phyloP scores from a whole-genome alignment of 441 rosid genomes.

The Populus hybrid region DNA sequence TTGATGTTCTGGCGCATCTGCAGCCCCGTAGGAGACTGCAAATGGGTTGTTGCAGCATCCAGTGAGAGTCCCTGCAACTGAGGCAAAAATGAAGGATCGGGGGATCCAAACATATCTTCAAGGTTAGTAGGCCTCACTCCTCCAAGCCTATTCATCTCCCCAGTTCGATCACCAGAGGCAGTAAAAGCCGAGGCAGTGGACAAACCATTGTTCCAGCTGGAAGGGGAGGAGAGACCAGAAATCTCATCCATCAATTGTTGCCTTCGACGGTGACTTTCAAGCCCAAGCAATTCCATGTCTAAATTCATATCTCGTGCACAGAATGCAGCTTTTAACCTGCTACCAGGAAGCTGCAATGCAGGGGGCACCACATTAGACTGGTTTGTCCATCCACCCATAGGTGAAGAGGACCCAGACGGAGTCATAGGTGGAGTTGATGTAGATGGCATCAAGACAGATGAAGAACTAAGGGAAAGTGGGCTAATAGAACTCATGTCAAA shows the following conservation, averaged over 20 bases:
- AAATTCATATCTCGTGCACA: conserved; percentile 64
- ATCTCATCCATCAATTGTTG: conserved; percentile 57
- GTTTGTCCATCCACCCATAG: conserved; percentile 61
- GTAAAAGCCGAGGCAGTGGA: conserved; percentile 43
- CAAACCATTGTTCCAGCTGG: conserved; percentile 52
- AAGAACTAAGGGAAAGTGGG: conserved; percentile 59
- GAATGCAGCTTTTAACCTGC: conserved; percentile 60
- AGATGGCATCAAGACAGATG: conserved; percentile 42
- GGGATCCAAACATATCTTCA: conserved; percentile 51
- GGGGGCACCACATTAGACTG: conserved; percentile 49
- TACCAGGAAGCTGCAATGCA: conserved; percentile 70
- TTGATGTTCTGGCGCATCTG: conserved; percentile 48
- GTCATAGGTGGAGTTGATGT: conserved; percentile 58
- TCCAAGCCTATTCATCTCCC: conserved; percentile 52
- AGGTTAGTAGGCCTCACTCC: conserved; percentile 60
- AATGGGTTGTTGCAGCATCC: conserved; percentile 30
- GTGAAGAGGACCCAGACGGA: conserved; percentile 59
- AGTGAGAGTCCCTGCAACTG: conserved; percentile 44
- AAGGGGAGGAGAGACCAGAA: conserved; percentile 53
- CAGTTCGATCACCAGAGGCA: conserved; percentile 37
- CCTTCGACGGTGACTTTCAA: conserved; percentile 32
- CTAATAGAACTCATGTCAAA: conserved; percentile 63
- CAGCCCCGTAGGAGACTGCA: conserved; percentile 46
- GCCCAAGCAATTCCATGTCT: conserved; percentile 43
- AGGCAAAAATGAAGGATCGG: conserved; percentile 43